Base-by-base conservation (phyloP, 768 basidiomycete species). In the Russula earlei region DNA sequence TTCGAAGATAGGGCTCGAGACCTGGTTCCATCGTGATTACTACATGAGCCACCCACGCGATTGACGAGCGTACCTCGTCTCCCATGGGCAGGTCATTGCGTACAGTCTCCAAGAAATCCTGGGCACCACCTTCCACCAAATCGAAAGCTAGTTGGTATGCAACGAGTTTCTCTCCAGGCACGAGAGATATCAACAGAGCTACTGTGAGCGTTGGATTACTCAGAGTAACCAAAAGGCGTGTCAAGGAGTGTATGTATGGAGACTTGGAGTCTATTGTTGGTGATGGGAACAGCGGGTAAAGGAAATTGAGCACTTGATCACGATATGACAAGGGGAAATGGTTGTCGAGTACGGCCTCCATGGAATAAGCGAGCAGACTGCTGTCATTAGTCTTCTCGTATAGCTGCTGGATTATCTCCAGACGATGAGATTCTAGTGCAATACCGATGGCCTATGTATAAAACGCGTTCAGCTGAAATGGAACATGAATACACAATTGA, bases 101-200 rank as follows among this genome's bases (percentile, higher is more conserved):
- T 24, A 96, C 76, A 43, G 75, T 81, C 64, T 91, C 86, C 43
- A 97, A 74, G 71, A 91, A 98, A 64, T 94, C 92, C 68, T 95
- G 92, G 3, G 88, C 82, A 0, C 91, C 95, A 34, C 93, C 91
- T 71, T 97, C 95, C 14, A 87, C 88, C 46, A 98, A 73, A 70
- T 98, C 96, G 67, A 98, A 98, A 0, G 89, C 92, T 67, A 97
- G 83, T 68, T 99, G 96, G 69, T 93, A 95, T 0, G 92, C 93
- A 24, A 95, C 73, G 11, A 92, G 73, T 38, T 79, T 79, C 62
- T 93, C 81, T 58, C 77, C 77, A 5, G 78, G 77, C 14, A 92
- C 77, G 9, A 96, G 76, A 3, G 84, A 84, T 2, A 74, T 77
- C 56, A 96, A 70, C 49, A 94, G 77, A 14, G 83, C 77, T 7